These are phyloP conservation scores for Dictyostelium citrinum DNA, from an alignment of 78 protist genomes.

Conservation along the genomic window DNA sequence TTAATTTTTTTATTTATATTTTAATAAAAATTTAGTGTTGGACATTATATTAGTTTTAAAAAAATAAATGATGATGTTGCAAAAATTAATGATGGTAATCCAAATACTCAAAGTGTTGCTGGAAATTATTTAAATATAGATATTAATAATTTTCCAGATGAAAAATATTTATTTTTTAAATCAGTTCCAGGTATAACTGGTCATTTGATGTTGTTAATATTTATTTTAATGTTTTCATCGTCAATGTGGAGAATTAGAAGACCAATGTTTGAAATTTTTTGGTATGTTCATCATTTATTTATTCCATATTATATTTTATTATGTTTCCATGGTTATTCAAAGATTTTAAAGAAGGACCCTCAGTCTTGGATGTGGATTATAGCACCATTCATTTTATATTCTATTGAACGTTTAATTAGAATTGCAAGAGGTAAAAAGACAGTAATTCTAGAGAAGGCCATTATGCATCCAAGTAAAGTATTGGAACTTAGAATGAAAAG, in stretches of 20 bases:
- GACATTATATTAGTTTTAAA: conserved; percentile 28
- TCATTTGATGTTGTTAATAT: conserved; percentile 15
- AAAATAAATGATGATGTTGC: background rate
- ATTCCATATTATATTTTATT: conserved; percentile 19
- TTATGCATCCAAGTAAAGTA: conserved; percentile 63
- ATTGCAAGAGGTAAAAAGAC: conserved; percentile 9
- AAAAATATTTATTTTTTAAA: conserved; percentile 9
- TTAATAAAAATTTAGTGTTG: no score
- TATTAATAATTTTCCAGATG: background rate
- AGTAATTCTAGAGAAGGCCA: conserved; percentile 27
- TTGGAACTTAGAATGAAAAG: conserved; percentile 49
- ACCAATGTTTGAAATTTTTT: conserved; percentile 75
- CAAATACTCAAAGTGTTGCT: background rate
- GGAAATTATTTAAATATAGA: conserved; percentile 2
- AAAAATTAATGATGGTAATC: background rate
- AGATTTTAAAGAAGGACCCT: conserved; percentile 4
- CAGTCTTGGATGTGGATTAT: conserved; percentile 43
- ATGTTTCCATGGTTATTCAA: conserved; percentile 63
- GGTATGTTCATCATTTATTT: conserved; percentile 68
- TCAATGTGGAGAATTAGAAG: conserved; percentile 65
- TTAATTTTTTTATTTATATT: no score
- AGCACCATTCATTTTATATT: conserved; percentile 36
- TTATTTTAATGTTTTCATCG: conserved; percentile 21
- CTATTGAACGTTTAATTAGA: conserved; percentile 29
- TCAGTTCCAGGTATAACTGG: conserved; percentile 60